phyloP scores from a whole-genome alignment of 148 eudicot species.

The Arbutus unedo region DNA sequence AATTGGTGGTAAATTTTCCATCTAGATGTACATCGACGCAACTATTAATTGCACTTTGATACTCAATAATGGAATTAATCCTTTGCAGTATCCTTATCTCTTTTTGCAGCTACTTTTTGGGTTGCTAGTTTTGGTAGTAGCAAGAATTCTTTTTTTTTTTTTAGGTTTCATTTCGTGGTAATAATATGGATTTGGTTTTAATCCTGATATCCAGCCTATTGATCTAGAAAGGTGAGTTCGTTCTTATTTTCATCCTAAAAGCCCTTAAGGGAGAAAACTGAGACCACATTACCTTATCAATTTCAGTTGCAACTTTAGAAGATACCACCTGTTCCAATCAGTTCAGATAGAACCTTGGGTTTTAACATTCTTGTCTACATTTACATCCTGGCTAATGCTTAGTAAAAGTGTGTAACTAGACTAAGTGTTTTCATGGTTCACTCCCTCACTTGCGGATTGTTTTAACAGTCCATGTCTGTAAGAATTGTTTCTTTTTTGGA shows the following conservation, averaged over 20 bases:
- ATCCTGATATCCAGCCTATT: not conserved
- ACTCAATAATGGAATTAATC: not conserved
- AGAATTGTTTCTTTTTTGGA: not conserved
- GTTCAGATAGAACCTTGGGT: not conserved
- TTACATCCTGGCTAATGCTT: not conserved
- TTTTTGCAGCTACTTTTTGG: slow-evolving; percentile 12
- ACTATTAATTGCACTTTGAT: not conserved
- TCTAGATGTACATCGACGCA: not conserved
- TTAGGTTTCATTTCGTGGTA: not conserved
- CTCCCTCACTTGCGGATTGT: not conserved
- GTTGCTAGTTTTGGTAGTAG: not conserved
- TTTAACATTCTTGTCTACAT: not conserved
- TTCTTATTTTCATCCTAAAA: not conserved
- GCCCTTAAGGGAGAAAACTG: not conserved
- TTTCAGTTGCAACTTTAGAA: not conserved
- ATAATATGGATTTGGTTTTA: not conserved
- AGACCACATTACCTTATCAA: not conserved
- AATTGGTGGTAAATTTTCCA: not conserved
- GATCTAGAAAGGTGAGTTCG: too few species aligned
- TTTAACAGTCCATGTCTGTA: not conserved
- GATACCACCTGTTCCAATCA: not conserved
- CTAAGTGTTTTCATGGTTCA: not conserved
- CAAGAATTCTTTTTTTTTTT: not conserved
- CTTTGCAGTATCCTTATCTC: not conserved
- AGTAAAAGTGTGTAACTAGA: not conserved